These are phyloP conservation scores for Heimioporus sp. DNA, from an alignment of 768 basidiomycete genomes.

Conservation along the genomic window DNA sequence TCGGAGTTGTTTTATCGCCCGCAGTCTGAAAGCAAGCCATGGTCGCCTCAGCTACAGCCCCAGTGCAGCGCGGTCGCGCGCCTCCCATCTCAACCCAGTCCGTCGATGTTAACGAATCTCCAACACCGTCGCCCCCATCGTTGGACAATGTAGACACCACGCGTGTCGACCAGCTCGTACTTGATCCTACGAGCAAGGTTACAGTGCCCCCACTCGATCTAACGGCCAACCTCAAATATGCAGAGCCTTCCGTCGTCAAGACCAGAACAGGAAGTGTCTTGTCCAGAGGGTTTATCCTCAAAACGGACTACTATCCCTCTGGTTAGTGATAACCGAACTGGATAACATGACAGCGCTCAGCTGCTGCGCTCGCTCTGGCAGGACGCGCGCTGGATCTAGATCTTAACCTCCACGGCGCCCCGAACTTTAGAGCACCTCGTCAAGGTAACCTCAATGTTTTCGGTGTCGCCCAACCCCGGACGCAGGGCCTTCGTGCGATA, in stretches of 20 bases:
- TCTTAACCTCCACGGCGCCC: conserved; percentile 89
- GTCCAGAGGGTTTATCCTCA: conserved; percentile 87
- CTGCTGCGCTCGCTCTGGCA: conserved; percentile 26
- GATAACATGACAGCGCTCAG: conserved; percentile 1
- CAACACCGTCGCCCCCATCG: conserved; percentile 1
- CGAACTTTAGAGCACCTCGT: conserved; percentile 87
- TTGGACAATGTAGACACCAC: conserved; percentile 3
- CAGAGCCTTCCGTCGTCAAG: conserved; percentile 76
- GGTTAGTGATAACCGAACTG: conserved; percentile 38
- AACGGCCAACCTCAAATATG: conserved; percentile 59
- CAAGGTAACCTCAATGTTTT: conserved; percentile 85
- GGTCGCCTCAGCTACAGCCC: no score
- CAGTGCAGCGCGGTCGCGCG: background rate
- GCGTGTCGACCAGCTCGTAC: conserved; percentile 1
- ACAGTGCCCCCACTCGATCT: conserved; percentile 49
- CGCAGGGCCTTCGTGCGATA: conserved; percentile 87
- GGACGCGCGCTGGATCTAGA: conserved; percentile 90
- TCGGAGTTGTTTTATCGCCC: no score
- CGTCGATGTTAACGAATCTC: conserved; percentile 6
- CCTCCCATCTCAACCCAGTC: conserved; percentile 11
- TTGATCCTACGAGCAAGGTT: conserved; percentile 5
- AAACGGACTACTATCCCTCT: conserved; percentile 88
- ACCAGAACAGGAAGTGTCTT: conserved; percentile 81
- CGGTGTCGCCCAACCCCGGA: conserved; percentile 93
- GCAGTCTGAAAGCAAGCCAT: no score